A percentile compares a stretch with the other conserved stretches of the same genome.
These are phyloP conservation scores for Boletus rubescentipes DNA, from an alignment of 768 basidiomycete species.

Conservation along the genomic window DNA sequence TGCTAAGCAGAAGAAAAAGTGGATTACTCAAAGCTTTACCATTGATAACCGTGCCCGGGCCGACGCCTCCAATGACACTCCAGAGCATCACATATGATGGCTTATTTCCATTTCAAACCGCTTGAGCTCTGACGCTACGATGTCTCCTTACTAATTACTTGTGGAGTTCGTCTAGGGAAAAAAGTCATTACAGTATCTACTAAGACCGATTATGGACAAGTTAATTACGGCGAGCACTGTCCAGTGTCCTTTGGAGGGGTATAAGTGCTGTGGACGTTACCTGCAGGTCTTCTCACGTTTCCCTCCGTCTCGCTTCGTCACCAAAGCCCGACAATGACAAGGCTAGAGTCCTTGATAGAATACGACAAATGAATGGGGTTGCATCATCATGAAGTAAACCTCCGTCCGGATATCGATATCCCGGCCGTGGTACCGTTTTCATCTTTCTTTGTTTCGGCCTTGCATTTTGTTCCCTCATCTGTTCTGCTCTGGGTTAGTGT, in stretches of 20 bases:
- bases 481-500: slow-evolving; percentile 6
- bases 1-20: no score
- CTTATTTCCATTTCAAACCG: no score
- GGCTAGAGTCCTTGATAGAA: slow-evolving; percentile 10
- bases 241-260: background rate
- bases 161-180: background rate
- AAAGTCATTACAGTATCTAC: background rate
- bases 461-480: slow-evolving; percentile 3
- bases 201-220: slow-evolving; percentile 1
- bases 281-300: slow-evolving; percentile 19
- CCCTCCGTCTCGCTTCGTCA: slow-evolving; percentile 11
- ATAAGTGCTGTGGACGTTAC: slow-evolving; percentile 13
- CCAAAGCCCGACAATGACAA: slow-evolving; percentile 8
- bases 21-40: no score
- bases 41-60: no score
- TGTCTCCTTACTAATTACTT: no score
- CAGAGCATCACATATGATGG: no score
- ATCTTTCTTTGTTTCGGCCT: background rate
- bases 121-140: no score
- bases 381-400: slow-evolving; percentile 8
- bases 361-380: slow-evolving; percentile 11
- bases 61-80: no score
- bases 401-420: background rate
- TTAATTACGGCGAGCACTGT: slow-evolving; percentile 12
- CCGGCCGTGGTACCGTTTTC: slow-evolving; percentile 14